Evolutionary conservation across 768 basidiomycete genomes (phyloP).

Genomic region (Tephrocybe sp.): DNA sequence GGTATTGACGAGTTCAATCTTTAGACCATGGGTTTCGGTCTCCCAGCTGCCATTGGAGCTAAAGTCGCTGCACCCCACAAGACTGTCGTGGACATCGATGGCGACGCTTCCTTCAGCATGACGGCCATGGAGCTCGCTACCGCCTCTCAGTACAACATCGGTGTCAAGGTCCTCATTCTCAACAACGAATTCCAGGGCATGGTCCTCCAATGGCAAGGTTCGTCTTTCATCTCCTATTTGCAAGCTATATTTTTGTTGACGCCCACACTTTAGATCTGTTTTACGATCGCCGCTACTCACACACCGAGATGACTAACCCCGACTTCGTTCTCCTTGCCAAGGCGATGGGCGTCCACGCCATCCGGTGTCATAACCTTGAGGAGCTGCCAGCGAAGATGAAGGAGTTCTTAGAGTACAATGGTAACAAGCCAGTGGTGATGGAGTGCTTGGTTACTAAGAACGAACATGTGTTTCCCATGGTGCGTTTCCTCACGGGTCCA

Average conservation of each 20-base stretch:
- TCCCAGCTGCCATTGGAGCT: conserved; percentile 93
- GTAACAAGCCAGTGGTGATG: conserved; percentile 81
- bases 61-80: conserved; percentile 96
- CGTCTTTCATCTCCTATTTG: conserved; percentile 15
- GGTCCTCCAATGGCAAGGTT: conserved; percentile 99
- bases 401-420: conserved; percentile 96
- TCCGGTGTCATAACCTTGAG: conserved; percentile 65
- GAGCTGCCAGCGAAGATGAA: conserved; percentile 97
- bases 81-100: conserved; percentile 94
- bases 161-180: conserved; percentile 90
- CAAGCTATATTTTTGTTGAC: background rate
- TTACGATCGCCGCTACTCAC: conserved; percentile 95
- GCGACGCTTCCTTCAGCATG: conserved; percentile 99
- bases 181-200: conserved; percentile 99
- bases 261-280: conserved; percentile 65
- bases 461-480: conserved; percentile 94
- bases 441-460: conserved; percentile 85
- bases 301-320: conserved; percentile 94
- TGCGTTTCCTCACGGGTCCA: conserved; percentile 28
- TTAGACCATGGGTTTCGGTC: conserved; percentile 97
- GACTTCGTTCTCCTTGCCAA: conserved; percentile 89
- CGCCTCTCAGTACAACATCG: conserved; percentile 87
- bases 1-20: conserved; percentile 2
- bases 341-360: conserved; percentile 91
- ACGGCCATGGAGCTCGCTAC: conserved; percentile 99